Conservation (phyloP, 129 eudicot genomes). For the Erigeron canadensis region DNA sequence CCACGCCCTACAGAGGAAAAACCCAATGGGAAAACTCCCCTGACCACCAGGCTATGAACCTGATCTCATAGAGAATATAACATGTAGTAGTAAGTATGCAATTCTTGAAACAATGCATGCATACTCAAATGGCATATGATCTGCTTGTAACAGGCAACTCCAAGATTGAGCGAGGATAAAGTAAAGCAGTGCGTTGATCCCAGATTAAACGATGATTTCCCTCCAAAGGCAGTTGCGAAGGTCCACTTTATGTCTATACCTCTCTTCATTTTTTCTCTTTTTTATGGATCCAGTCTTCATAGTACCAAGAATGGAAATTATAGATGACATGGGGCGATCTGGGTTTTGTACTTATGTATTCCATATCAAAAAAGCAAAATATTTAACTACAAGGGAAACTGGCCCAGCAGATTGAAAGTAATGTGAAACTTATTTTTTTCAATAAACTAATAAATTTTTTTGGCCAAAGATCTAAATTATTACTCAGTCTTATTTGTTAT, state of each 20-base stretch:
- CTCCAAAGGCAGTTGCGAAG: slow-evolving; percentile 90
- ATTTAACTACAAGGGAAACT: too few relatives aligned
- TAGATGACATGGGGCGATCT: background rate
- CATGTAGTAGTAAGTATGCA: too few relatives aligned
- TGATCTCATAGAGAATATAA: too few relatives aligned
- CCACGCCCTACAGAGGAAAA: too few relatives aligned
- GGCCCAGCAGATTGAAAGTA: background rate
- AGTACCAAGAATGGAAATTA: background rate
- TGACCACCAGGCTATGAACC: too few relatives aligned
- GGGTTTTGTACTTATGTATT: background rate
- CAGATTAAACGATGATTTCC: slow-evolving; percentile 64
- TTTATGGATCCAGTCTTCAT: background rate
- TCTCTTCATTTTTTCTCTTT: background rate
- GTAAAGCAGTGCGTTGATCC: slow-evolving; percentile 95
- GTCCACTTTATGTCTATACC: slow-evolving; percentile 29
- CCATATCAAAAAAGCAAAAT: too few relatives aligned
- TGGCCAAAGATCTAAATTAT: too few relatives aligned
- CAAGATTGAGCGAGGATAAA: too few relatives aligned
- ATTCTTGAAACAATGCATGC: too few relatives aligned
- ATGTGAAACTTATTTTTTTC: background rate
- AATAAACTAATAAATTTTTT: too few relatives aligned
- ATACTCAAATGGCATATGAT: background rate
- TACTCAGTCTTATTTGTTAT: too few relatives aligned
- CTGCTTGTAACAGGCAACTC: slow-evolving; percentile 64
- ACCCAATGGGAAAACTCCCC: too few relatives aligned